Conservation (phyloP, 495 filamentous ascomycete genomes). For the Zalerion maritima region DNA sequence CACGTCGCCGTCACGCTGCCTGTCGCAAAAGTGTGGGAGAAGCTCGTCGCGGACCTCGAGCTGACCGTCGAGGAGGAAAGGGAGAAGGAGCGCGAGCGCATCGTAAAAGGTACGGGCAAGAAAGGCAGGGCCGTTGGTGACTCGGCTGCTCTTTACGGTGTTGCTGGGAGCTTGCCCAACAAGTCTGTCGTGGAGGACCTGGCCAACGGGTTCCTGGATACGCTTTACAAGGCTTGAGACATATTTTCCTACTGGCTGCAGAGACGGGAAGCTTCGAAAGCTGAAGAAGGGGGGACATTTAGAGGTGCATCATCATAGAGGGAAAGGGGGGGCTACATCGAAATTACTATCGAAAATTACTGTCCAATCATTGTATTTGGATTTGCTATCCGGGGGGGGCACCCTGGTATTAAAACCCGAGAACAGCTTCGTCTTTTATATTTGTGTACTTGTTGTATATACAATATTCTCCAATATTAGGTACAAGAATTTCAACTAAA, state of each 20-base stretch:
- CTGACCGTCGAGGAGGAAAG: slow-evolving; percentile 66
- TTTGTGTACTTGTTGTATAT: no score
- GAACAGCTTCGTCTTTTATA: no score
- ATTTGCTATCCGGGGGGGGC: no score
- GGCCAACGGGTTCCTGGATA: slow-evolving; percentile 85
- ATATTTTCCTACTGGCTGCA: no score
- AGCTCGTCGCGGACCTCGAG: slow-evolving; percentile 61
- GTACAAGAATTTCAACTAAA: no score
- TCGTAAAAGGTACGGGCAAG: slow-evolving; percentile 59
- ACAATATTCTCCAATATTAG: no score
- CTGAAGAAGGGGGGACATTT: background rate
- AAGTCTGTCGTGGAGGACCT: slow-evolving; percentile 88
- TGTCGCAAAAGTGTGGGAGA: slow-evolving; percentile 64
- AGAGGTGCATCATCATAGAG: background rate
- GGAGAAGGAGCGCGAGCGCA: slow-evolving; percentile 45
- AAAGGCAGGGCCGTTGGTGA: slow-evolving; percentile 54
- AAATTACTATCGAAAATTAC: no score
- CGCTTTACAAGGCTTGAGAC: slow-evolving; percentile 88
- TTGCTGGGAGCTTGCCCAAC: slow-evolving; percentile 87
- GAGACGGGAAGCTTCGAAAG: background rate
- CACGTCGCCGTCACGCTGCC: slow-evolving; percentile 93
- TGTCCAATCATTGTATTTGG: no score
- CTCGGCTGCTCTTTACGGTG: slow-evolving; percentile 81
- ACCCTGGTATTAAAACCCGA: no score
- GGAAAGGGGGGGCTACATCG: no score